phyloP scores from a whole-genome alignment of 768 basidiomycete genomes.

The Inosperma sp. region DNA sequence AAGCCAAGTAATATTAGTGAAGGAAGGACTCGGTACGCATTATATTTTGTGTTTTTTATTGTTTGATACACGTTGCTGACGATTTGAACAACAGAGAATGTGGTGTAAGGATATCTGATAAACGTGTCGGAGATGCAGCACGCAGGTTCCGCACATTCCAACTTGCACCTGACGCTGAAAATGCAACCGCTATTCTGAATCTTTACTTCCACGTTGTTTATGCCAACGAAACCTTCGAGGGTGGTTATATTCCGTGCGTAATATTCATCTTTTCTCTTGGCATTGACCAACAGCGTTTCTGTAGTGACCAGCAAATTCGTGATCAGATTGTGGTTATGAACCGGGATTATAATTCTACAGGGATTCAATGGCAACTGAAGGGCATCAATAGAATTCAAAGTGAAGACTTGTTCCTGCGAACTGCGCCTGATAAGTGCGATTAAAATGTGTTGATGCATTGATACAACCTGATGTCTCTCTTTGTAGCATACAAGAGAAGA shows the following conservation, averaged over 20 bases:
- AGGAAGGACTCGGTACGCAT: no score
- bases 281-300: conserved; percentile 4
- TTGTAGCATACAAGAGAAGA: conserved; percentile 30
- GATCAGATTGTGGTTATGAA: conserved; percentile 40
- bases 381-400: conserved; percentile 40
- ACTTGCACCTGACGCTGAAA: conserved; percentile 23
- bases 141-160: conserved; percentile 34
- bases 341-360: conserved; percentile 34
- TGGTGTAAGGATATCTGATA: conserved; percentile 33
- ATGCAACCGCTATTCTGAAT: conserved; percentile 29
- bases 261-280: conserved; percentile 7
- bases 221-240: conserved; percentile 33
- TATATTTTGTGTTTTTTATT: no score
- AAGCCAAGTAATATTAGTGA: no score
- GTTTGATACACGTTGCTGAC: no score
- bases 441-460: not conserved
- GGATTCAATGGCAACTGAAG: conserved; percentile 39
- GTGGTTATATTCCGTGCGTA: conserved; percentile 39
- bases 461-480: not conserved
- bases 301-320: conserved; percentile 30
- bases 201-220: conserved; percentile 44
- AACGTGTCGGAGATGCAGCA: conserved; percentile 31
- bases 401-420: conserved; percentile 44
- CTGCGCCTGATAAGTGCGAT: conserved; percentile 29
- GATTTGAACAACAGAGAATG: no score